phyloP scores from a whole-genome alignment of 805 yeast species.

The Huiozyma naganishii region DNA sequence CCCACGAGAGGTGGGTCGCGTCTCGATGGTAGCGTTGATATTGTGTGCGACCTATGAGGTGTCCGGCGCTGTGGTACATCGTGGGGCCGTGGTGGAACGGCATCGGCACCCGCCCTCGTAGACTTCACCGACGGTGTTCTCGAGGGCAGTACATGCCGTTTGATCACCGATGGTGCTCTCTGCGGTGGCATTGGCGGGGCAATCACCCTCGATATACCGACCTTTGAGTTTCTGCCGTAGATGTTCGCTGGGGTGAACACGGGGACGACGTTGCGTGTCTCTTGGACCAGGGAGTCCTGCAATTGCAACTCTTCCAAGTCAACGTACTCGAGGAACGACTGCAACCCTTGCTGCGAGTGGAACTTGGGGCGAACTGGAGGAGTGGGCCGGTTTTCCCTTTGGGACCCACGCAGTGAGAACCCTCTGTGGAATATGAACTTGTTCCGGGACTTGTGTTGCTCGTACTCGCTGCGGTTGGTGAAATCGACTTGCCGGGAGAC shows the following conservation, averaged over 20 bases:
- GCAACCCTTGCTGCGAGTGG: background rate
- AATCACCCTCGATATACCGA: too few relatives aligned
- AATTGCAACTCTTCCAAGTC: too few relatives aligned
- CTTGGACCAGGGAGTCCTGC: too few relatives aligned
- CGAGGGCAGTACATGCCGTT: too few relatives aligned
- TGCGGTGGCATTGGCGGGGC: too few relatives aligned
- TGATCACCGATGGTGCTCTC: too few relatives aligned
- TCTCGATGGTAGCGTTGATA: constrained; percentile 1
- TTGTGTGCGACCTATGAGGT: constrained; percentile 1
- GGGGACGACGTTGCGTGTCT: too few relatives aligned
- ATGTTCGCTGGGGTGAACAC: too few relatives aligned
- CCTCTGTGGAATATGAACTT: constrained; percentile 22
- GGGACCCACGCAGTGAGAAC: constrained; percentile 5
- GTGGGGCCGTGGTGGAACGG: too few relatives aligned
- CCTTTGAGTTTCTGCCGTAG: too few relatives aligned
- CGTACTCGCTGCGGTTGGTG: constrained; percentile 13
- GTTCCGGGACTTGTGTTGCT: constrained; percentile 6
- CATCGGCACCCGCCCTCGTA: too few relatives aligned
- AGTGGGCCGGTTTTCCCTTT: background rate
- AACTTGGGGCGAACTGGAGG: background rate
- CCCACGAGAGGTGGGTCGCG: constrained; percentile 1
- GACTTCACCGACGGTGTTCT: too few relatives aligned
- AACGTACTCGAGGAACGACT: background rate
- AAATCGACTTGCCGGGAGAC: constrained; percentile 13
- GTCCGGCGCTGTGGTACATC: background rate